These are phyloP conservation scores for Tilletia indica DNA, from an alignment of 1,284 basidiomycete genomes.

Conservation along the genomic window DNA sequence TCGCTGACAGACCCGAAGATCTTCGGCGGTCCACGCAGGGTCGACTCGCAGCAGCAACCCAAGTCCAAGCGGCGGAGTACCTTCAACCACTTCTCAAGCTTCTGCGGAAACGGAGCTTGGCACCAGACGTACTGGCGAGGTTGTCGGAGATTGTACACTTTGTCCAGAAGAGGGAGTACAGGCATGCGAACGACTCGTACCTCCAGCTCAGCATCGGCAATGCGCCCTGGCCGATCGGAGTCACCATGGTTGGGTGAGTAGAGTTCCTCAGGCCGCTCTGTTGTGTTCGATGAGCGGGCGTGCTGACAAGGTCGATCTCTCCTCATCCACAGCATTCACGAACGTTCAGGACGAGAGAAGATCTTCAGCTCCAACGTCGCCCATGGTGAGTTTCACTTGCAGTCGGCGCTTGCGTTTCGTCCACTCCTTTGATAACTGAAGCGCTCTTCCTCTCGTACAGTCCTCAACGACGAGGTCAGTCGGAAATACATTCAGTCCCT, in stretches of 20 bases:
- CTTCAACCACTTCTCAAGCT: conserved; percentile 93
- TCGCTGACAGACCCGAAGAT: conserved; percentile 79
- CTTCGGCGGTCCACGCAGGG: conserved; percentile 85
- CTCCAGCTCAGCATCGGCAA: conserved; percentile 95
- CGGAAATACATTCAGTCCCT: conserved; percentile 98
- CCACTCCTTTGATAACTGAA: too few relatives aligned
- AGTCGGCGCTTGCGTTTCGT: background rate
- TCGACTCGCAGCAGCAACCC: conserved; percentile 88
- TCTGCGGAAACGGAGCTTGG: conserved; percentile 76
- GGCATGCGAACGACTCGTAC: conserved; percentile 93
- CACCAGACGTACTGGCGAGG: conserved; percentile 78
- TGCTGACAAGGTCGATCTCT: conserved; percentile 18
- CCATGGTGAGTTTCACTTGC: conserved; percentile 60
- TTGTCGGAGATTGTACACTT: conserved; percentile 93
- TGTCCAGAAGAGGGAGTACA: conserved; percentile 92
- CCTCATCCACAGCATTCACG: conserved; percentile 75
- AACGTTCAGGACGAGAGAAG: conserved; percentile 92
- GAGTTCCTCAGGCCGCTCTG: background rate
- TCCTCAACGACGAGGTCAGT: conserved; percentile 96
- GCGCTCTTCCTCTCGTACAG: conserved; percentile 50
- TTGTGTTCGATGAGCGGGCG: background rate
- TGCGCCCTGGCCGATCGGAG: conserved; percentile 98
- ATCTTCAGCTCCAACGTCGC: conserved; percentile 95
- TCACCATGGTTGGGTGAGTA: conserved; percentile 90
- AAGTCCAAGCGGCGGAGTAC: conserved; percentile 92